phyloP scores from a whole-genome alignment of 2,329 filamentous ascomycete genomes.

The Lomentospora prolificans region DNA sequence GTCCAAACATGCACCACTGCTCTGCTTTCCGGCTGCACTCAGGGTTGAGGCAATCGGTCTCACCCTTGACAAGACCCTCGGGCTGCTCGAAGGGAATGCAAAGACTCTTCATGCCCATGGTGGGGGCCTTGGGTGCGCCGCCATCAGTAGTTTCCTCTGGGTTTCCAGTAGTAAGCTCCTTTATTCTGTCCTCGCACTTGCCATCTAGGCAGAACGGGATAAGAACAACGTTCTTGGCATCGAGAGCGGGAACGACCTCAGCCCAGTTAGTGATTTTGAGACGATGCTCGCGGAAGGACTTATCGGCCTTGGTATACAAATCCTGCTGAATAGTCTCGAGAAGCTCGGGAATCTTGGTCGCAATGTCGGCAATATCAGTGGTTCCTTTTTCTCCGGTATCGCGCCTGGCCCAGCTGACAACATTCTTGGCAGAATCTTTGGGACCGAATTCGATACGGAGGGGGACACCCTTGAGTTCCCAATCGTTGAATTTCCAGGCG shows the following conservation, averaged over 20 bases:
- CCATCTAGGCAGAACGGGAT: conserved; percentile 79
- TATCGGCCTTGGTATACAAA: conserved; percentile 67
- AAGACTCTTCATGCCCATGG: conserved; percentile 59
- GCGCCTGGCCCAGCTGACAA: conserved; percentile 77
- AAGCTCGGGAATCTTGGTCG: conserved; percentile 63
- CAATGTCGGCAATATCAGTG: conserved; percentile 65
- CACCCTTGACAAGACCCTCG: conserved; percentile 63
- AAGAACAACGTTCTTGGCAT: conserved; percentile 83
- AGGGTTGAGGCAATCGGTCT: conserved; percentile 87
- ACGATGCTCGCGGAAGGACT: conserved; percentile 69
- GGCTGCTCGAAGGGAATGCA: conserved; percentile 79
- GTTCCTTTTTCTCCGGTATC: conserved; percentile 78
- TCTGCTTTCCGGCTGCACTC: conserved; percentile 69
- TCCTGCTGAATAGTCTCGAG: conserved; percentile 86
- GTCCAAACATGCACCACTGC: conserved; percentile 88
- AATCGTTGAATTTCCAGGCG: conserved; percentile 98
- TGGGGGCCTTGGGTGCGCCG: conserved; percentile 43
- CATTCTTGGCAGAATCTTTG: conserved; percentile 79
- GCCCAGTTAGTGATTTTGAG: conserved; percentile 79
- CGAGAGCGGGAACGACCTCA: conserved; percentile 80
- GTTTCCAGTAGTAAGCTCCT: conserved; percentile 77
- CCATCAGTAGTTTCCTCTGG: conserved; percentile 43
- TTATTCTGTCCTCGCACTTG: conserved; percentile 88
- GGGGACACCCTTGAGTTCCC: conserved; percentile 93
- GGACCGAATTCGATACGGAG: conserved; percentile 92